These are phyloP conservation scores for Rubia yunnanensis DNA, from an alignment of 257 asterid species.

Conservation along the genomic window DNA sequence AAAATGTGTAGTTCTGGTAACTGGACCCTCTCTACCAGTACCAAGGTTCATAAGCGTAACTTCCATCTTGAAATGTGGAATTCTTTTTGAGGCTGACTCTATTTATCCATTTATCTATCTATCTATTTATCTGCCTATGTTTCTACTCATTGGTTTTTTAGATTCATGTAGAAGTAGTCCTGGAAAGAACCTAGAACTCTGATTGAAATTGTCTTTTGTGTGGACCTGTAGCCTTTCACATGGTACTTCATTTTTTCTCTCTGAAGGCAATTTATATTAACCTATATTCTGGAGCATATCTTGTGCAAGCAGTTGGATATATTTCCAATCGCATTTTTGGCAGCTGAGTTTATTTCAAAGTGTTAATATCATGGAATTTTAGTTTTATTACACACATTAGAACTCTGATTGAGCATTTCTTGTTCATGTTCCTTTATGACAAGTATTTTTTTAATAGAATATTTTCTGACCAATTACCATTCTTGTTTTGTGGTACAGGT, in stretches of 20 bases:
- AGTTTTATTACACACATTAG: background rate
- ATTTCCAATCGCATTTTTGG: background rate
- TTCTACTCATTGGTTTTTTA: no score
- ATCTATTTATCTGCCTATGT: no score
- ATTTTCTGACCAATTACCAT: background rate
- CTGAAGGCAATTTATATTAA: background rate
- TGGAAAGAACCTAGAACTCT: no score
- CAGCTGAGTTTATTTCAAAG: background rate
- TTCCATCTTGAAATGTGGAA: no score
- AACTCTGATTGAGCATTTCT: background rate
- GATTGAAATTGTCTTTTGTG: background rate
- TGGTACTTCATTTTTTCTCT: background rate
- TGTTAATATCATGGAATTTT: background rate
- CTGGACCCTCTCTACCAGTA: no score
- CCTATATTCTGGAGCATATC: background rate
- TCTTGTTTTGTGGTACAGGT: constrained; percentile 31
- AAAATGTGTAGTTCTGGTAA: no score
- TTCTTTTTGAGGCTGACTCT: no score
- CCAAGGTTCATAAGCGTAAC: no score
- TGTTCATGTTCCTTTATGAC: background rate
- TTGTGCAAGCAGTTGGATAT: background rate
- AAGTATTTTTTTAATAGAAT: background rate
- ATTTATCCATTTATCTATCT: no score
- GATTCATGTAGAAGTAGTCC: no score
- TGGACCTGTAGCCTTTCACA: background rate